Base-by-base conservation (phyloP, 2,329 filamentous ascomycete species). In the Colletotrichum falcatum region DNA sequence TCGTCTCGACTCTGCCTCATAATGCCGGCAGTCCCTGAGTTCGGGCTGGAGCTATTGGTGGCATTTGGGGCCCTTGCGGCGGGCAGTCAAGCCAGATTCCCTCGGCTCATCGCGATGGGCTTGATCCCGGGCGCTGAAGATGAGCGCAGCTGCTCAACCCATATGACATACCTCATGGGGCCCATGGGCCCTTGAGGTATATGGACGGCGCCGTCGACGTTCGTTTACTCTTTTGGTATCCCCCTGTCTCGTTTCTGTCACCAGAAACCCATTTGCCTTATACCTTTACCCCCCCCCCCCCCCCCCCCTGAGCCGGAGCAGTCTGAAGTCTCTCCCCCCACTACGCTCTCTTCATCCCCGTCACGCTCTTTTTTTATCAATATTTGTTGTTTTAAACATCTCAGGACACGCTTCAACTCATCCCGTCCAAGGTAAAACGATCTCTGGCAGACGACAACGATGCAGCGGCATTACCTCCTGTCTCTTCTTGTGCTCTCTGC, bases 1-100 rank as follows among this genome's bases (percentile, higher is more conserved):
- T 64, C 64, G 64, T 70, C 64, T 67, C 67, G 67, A 70, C 67
- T 70, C 30, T 70, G 67, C 67, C 53, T 67, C 67, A 67, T 59
- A 53, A 62, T 33, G 33, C 42, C 64, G 46, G 37, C 58, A 20
- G n/a, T 58, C 11, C 53, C 53, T 59, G 14, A 48, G 16, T 51
- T 62, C 58, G 42, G 64, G 58, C 49, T 39, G 33, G 56, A n/a
- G 12, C 42, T 9, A 20, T 35, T 46, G 20, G 4, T 33, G 30
- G n/a, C 49, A n/a, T 66, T 62, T 42, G 44, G 53, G 53, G n/a
- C n/a, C 59, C 44, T 30, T 59, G 58, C 58, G 63, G 58, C 67
- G 7, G 30, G 3, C 30, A 66, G 44, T 51, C 53, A 62, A 59
- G 42, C 46, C 48, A 7, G 35, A 8, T 49, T 16, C 8, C 20